Conservation (phyloP, 352 stramenopile species). For the Blastocystis sp. region DNA sequence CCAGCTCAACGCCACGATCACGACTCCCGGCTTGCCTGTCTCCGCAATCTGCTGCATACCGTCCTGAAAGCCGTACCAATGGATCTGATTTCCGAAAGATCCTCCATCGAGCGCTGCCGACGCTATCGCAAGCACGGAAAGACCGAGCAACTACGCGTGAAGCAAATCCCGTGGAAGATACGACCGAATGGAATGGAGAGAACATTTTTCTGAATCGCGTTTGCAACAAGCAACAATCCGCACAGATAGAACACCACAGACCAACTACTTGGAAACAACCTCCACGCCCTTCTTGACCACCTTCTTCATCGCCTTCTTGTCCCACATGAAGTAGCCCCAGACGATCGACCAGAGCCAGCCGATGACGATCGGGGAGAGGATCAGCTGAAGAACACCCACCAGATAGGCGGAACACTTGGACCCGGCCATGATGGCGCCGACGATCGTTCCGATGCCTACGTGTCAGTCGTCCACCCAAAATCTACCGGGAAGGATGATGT, state of each 20-base stretch:
- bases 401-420: slow-evolving; percentile 20
- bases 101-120: slow-evolving; percentile 26
- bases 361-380: slow-evolving; percentile 21
- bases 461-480: neutral
- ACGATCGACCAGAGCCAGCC: slow-evolving; percentile 58
- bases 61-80: slow-evolving; percentile 36
- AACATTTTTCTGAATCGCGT: slow-evolving; percentile 34
- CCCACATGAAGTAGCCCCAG: slow-evolving; percentile 62
- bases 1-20: slow-evolving; percentile 60
- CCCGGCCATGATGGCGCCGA: slow-evolving; percentile 21
- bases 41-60: slow-evolving; percentile 39
- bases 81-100: slow-evolving; percentile 35
- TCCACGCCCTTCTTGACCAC: slow-evolving; percentile 62
- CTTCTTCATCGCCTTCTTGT: slow-evolving; percentile 58
- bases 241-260: neutral
- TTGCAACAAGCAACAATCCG: neutral
- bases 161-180: neutral
- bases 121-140: slow-evolving; percentile 9
- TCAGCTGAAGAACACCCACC: slow-evolving; percentile 46
- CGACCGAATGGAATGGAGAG: neutral
- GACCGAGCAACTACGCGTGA: slow-evolving; percentile 18
- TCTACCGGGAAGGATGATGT: slow-evolving; percentile 45
- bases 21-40: slow-evolving; percentile 47
- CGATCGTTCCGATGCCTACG: slow-evolving; percentile 47
- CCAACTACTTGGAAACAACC: slow-evolving; percentile 10